Conservation (phyloP, 495 filamentous ascomycete species). For the Filosporella fistucella region DNA sequence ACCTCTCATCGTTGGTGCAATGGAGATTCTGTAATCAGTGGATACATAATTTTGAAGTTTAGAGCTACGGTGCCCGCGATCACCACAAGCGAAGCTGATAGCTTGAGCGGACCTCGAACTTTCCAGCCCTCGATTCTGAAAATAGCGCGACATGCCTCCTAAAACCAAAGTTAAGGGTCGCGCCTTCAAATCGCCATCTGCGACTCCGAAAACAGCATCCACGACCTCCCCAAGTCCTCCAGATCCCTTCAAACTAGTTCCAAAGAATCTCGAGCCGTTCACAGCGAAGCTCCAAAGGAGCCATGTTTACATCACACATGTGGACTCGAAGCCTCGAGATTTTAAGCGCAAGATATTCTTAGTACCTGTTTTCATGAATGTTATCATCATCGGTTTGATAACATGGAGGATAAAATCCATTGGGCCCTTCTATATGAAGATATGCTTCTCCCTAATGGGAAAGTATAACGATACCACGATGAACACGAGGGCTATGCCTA, state of each 20-base stretch:
- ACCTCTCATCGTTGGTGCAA: conserved; percentile 20
- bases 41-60: too few relatives aligned
- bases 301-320: conserved; percentile 74
- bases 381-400: conserved; percentile 53
- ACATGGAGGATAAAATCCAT: conserved; percentile 55
- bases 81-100: conserved; percentile 9
- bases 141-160: conserved; percentile 18
- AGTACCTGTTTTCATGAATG: conserved; percentile 67
- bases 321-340: conserved; percentile 57
- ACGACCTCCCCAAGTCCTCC: conserved; percentile 21
- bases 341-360: conserved; percentile 75
- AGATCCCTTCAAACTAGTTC: conserved; percentile 59
- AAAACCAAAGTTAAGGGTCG: conserved; percentile 17
- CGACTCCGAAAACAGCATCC: conserved; percentile 3
- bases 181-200: conserved; percentile 9
- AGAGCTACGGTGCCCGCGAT: background rate
- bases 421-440: conserved; percentile 59
- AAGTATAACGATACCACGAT: conserved; percentile 53
- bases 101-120: background rate
- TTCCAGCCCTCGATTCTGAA: background rate
- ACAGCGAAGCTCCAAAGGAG: conserved; percentile 51
- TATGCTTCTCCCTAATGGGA: conserved; percentile 57
- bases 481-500: conserved; percentile 44
- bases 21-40: conserved; percentile 2
- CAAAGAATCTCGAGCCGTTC: conserved; percentile 55